Evolutionary conservation across 768 basidiomycete species (phyloP).

Genomic region (Amanita inopinata): DNA sequence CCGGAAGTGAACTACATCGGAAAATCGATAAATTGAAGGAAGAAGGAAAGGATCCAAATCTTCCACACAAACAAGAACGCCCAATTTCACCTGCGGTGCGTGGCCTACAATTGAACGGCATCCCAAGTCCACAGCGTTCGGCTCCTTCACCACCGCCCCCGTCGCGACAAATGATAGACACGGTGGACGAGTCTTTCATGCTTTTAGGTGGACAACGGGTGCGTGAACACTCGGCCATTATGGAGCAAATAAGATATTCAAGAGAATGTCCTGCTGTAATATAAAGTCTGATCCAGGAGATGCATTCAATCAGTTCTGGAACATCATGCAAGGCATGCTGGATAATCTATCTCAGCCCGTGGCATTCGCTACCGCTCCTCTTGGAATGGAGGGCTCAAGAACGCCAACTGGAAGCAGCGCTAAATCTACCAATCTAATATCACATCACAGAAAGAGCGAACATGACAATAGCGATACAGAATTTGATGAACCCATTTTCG

Average conservation of each 20-base stretch:
- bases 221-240: too few relatives aligned
- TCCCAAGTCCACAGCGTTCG: conserved; percentile 19
- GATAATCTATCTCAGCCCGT: conserved; percentile 81
- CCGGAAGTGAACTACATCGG: conserved; percentile 61
- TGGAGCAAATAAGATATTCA: too few relatives aligned
- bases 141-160: conserved; percentile 39
- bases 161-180: conserved; percentile 38
- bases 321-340: conserved; percentile 77
- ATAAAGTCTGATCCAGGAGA: conserved; percentile 71
- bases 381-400: conserved; percentile 34
- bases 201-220: conserved; percentile 69
- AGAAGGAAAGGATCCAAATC: conserved; percentile 67
- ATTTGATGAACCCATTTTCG: conserved; percentile 51
- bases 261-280: conserved; percentile 3
- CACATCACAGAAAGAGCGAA: conserved; percentile 32
- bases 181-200: conserved; percentile 86
- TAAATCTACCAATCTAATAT: conserved; percentile 13
- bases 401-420: conserved; percentile 11
- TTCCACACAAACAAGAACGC: conserved; percentile 51
- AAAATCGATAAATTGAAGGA: conserved; percentile 61
- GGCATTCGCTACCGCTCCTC: conserved; percentile 75
- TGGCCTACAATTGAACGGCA: conserved; percentile 22
- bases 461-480: conserved; percentile 61
- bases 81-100: conserved; percentile 13
- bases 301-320: conserved; percentile 86